Evolutionary conservation across 331 rosid genomes (phyloP).

Genomic region (Cucumis variabilis): DNA sequence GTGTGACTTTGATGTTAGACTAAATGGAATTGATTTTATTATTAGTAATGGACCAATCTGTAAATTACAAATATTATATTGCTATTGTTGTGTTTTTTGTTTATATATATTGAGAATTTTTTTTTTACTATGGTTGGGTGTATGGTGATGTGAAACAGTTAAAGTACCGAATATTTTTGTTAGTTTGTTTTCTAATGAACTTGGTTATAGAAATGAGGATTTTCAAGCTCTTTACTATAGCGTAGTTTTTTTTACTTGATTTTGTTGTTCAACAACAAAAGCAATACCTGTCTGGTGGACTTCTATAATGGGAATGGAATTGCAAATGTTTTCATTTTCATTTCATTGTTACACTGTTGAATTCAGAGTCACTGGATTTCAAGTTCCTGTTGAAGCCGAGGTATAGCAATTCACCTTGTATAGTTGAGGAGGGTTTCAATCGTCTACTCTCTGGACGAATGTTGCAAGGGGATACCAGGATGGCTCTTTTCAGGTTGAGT

Average conservation of each 20-base stretch:
- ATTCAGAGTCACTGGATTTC: slow-evolving; percentile 90
- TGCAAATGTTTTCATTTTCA: neutral
- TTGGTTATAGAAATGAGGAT: neutral
- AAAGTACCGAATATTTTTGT: neutral
- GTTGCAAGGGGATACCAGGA: slow-evolving; percentile 85
- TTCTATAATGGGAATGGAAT: neutral
- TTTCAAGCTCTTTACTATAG: neutral
- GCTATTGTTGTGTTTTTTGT: too few species aligned
- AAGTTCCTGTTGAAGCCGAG: slow-evolving; percentile 90
- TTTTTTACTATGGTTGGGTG: too few species aligned
- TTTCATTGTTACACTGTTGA: slow-evolving; percentile 23
- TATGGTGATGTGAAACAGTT: neutral
- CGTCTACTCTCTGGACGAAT: slow-evolving; percentile 85
- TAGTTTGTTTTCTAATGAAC: neutral
- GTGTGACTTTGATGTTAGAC: too few species aligned
- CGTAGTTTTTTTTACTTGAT: neutral
- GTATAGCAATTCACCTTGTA: slow-evolving; percentile 65
- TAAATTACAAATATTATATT: too few species aligned
- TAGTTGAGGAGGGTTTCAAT: slow-evolving; percentile 89
- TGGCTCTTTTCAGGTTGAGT: slow-evolving; percentile 77
- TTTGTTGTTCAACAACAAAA: neutral
- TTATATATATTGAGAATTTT: too few species aligned
- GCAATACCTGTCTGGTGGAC: neutral
- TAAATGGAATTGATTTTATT: too few species aligned
- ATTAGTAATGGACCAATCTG: too few species aligned